phyloP scores from a whole-genome alignment of 768 basidiomycete genomes.

The Suillus fuscotomentosus region DNA sequence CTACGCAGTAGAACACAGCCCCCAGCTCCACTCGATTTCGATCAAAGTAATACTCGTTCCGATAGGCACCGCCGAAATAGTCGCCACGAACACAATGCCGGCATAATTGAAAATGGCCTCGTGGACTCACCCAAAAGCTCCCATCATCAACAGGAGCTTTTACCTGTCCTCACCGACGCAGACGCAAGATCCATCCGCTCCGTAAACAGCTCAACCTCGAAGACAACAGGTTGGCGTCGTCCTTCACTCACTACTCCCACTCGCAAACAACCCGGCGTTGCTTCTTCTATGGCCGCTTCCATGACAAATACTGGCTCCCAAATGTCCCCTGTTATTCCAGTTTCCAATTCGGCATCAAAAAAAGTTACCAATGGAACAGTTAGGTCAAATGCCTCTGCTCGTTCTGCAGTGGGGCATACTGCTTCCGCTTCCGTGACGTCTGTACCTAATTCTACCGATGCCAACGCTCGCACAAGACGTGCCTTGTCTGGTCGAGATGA shows the following conservation, averaged over 20 bases:
- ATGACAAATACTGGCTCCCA: constrained; percentile 59
- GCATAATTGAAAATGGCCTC: constrained; percentile 7
- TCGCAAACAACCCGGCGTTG: constrained; percentile 49
- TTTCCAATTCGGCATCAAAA: constrained; percentile 18
- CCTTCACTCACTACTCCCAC: constrained; percentile 13
- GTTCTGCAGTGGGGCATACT: constrained; percentile 1
- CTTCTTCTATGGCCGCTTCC: not conserved
- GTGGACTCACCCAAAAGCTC: constrained; percentile 24
- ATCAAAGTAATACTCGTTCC: constrained; percentile 8
- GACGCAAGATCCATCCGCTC: constrained; percentile 28
- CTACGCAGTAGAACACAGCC: constrained; percentile 28
- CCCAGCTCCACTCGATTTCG: constrained; percentile 24
- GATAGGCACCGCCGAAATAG: constrained; percentile 14
- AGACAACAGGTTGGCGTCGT: constrained; percentile 17
- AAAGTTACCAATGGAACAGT: constrained; percentile 18
- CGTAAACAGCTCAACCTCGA: constrained; percentile 23
- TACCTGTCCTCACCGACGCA: constrained; percentile 15
- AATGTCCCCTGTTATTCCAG: constrained; percentile 41
- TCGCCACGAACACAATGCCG: constrained; percentile 20
- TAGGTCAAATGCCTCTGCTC: constrained; percentile 10
- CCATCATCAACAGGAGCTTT: constrained; percentile 14
- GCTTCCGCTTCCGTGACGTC: constrained; percentile 12
- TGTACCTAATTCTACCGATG: constrained; percentile 9
- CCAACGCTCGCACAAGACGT: constrained; percentile 15
- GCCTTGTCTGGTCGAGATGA: constrained; percentile 21